phyloP scores from a whole-genome alignment of 208 protist species.

The Strigomonas oncopelti region DNA sequence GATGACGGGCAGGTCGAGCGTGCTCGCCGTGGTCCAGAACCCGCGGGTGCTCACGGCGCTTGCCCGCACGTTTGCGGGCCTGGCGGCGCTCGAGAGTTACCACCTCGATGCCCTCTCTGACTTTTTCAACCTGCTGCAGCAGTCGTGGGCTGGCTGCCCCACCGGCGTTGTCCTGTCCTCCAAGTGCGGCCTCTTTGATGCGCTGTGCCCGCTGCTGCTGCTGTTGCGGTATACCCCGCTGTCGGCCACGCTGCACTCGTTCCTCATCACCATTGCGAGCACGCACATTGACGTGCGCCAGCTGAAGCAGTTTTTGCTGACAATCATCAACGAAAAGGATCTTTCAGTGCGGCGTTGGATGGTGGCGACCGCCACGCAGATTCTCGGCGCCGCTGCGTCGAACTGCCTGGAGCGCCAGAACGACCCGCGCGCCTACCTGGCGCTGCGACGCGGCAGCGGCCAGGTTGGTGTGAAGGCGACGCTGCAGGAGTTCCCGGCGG shows the following conservation, averaged over 20 bases:
- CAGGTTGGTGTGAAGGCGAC: conserved; percentile 48
- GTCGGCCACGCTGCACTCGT: conserved; percentile 3
- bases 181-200: conserved; percentile 51
- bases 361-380: conserved; percentile 43
- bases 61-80: conserved; percentile 24
- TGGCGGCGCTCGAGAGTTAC: background rate
- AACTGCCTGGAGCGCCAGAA: conserved; percentile 6
- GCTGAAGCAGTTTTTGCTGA: conserved; percentile 69
- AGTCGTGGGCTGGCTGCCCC: conserved; percentile 15
- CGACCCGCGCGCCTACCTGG: conserved; percentile 25
- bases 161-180: conserved; percentile 50
- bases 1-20: background rate
- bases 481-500: conserved; percentile 50
- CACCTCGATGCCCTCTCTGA: background rate
- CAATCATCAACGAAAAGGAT: conserved; percentile 40
- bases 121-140: conserved; percentile 9
- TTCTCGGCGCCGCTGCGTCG: conserved; percentile 44
- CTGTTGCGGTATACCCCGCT: conserved; percentile 16
- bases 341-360: conserved; percentile 31
- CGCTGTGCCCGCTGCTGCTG: conserved; percentile 48
- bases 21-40: conserved; percentile 42
- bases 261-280: conserved; percentile 43
- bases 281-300: conserved; percentile 73
- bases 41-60: conserved; percentile 36
- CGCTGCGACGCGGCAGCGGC: conserved; percentile 34